These are phyloP conservation scores for Hyaloscypha variabilis DNA, from an alignment of 495 filamentous ascomycete species.

Conservation along the genomic window DNA sequence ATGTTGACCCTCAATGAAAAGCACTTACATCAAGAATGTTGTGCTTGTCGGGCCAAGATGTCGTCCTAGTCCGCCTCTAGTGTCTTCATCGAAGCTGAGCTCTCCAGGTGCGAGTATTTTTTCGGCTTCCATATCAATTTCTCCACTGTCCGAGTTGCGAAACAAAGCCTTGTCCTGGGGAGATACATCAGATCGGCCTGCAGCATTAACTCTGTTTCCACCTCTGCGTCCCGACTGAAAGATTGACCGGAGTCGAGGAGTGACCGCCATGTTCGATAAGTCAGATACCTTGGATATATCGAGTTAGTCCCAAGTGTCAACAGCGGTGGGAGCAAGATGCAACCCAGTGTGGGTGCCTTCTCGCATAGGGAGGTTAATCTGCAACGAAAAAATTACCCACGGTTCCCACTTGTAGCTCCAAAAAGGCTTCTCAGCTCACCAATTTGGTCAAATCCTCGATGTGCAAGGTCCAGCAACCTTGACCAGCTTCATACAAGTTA, in stretches of 20 bases:
- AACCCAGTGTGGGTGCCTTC: too few relatives aligned
- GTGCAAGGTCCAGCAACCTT: not conserved
- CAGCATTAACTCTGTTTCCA: not conserved
- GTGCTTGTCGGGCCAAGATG: slow-evolving; percentile 47
- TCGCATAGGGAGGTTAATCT: too few relatives aligned
- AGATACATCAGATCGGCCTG: not conserved
- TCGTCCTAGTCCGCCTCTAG: slow-evolving; percentile 35
- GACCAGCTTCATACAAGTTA: not conserved
- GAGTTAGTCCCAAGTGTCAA: not conserved
- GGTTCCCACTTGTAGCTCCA: too few relatives aligned
- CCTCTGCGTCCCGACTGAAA: not conserved
- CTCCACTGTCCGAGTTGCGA: not conserved
- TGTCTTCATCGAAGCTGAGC: slow-evolving; percentile 34
- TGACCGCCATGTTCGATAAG: not conserved
- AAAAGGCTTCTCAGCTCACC: not conserved
- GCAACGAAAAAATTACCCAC: too few relatives aligned
- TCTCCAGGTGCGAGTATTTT: slow-evolving; percentile 21
- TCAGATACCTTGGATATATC: not conserved
- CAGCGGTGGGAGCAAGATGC: too few relatives aligned
- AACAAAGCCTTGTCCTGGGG: not conserved
- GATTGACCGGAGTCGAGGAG: slow-evolving; percentile 3
- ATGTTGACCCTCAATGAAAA: not conserved
- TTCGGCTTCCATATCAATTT: not conserved
- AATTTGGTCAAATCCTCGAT: not conserved
- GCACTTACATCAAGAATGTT: slow-evolving; percentile 43